Evolutionary conservation across 352 stramenopile genomes (phyloP).

Genomic region (Sclerospora graminicola): DNA sequence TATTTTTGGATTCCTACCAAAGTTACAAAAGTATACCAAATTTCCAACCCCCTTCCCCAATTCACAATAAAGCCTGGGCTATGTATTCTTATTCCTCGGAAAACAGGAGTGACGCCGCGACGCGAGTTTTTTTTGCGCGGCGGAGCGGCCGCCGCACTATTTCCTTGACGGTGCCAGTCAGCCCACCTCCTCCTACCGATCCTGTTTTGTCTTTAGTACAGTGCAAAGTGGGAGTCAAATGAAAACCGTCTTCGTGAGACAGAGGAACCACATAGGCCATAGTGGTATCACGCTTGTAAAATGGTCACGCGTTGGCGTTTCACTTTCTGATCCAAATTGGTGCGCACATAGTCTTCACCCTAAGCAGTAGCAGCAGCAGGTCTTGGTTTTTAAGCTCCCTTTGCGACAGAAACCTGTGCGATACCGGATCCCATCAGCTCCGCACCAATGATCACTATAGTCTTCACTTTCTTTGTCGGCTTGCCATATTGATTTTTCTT

Average conservation of each 20-base stretch:
- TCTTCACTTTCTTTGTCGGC: slow-evolving; percentile 81
- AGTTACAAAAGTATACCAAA: no score
- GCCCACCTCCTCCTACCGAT: no score
- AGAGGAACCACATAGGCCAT: slow-evolving; percentile 89
- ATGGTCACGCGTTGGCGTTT: slow-evolving; percentile 91
- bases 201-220: no score
- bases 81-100: no score
- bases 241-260: slow-evolving; percentile 92
- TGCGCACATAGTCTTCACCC: slow-evolving; percentile 88
- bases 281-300: slow-evolving; percentile 83
- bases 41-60: no score
- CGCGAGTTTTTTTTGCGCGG: no score
- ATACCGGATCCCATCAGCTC: slow-evolving; percentile 98
- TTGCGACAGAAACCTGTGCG: slow-evolving; percentile 91
- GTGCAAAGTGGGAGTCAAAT: no score
- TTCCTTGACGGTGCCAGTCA: no score
- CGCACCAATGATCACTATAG: slow-evolving; percentile 93
- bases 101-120: no score
- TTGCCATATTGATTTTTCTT: slow-evolving; percentile 97
- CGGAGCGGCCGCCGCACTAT: no score
- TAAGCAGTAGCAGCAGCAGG: slow-evolving; percentile 63
- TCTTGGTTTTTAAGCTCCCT: slow-evolving; percentile 95
- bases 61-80: no score
- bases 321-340: slow-evolving; percentile 93
- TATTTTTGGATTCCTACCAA: no score